Conservation (phyloP, 208 protist genomes). For the Phytomonas francai region DNA sequence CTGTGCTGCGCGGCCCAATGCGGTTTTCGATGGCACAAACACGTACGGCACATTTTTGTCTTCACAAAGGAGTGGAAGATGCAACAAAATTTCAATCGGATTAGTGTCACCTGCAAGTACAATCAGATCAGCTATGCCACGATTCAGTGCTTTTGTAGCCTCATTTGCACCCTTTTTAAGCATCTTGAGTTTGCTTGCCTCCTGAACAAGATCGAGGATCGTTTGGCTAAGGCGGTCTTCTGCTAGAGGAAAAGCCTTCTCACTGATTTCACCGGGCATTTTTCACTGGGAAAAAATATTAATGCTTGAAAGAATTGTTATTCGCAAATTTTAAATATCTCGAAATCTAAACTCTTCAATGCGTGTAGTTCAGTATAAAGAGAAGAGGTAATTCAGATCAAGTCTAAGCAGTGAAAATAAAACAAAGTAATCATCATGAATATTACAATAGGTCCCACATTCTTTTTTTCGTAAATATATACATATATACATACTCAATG, state of each 20-base stretch:
- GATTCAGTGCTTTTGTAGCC: constrained; percentile 99
- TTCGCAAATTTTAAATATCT: not conserved
- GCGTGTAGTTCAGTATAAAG: not conserved
- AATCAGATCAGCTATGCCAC: constrained; percentile 98
- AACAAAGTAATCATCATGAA: not conserved
- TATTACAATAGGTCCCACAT: not conserved
- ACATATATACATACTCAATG: constrained; percentile 5
- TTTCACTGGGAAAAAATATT: constrained; percentile 18
- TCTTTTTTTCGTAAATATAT: not conserved
- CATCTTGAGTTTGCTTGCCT: constrained; percentile 97
- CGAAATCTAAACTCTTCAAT: not conserved
- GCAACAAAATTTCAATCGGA: constrained; percentile 99
- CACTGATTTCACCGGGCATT: constrained; percentile 90
- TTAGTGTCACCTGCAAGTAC: constrained; percentile 99
- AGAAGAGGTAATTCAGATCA: not conserved
- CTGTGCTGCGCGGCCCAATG: constrained; percentile 97
- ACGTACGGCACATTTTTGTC: constrained; percentile 99
- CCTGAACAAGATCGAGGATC: constrained; percentile 98
- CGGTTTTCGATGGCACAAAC: constrained; percentile 98
- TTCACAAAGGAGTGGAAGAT: constrained; percentile 99
- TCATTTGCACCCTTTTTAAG: constrained; percentile 99
- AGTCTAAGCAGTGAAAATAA: not conserved
- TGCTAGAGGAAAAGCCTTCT: constrained; percentile 98
- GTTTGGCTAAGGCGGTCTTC: constrained; percentile 92
- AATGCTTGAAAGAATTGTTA: constrained; percentile 3